Conservation (phyloP, 352 stramenopile genomes). For the Globisporangium canariense region DNA sequence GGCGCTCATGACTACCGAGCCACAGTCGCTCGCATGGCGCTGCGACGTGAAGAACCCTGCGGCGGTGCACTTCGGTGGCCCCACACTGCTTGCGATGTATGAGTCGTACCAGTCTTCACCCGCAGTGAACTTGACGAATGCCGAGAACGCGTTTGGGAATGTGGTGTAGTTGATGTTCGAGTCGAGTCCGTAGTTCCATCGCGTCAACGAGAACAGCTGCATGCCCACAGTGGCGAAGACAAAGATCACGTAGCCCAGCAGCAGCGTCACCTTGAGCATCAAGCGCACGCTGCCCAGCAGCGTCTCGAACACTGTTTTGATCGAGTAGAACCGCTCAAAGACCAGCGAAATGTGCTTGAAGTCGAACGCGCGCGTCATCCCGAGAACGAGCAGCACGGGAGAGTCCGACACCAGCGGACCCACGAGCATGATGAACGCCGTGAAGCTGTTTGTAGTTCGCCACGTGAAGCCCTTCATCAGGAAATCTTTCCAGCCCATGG, state of each 20-base stretch:
- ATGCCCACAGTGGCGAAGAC: conserved; percentile 81
- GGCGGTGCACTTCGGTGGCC: conserved; percentile 52
- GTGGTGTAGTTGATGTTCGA: conserved; percentile 73
- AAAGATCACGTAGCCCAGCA: conserved; percentile 79
- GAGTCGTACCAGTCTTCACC: conserved; percentile 85
- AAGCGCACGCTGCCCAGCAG: conserved; percentile 60
- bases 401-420: conserved; percentile 59
- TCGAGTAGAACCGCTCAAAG: conserved; percentile 59
- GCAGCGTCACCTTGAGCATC: conserved; percentile 75
- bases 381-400: conserved; percentile 64
- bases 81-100: conserved; percentile 65
- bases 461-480: conserved; percentile 84
- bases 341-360: conserved; percentile 83
- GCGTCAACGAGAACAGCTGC: conserved; percentile 78
- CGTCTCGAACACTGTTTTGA: conserved; percentile 75
- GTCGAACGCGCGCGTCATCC: conserved; percentile 76
- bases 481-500: conserved; percentile 77
- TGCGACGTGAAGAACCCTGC: conserved; percentile 26
- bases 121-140: conserved; percentile 81
- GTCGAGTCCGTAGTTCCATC: conserved; percentile 73
- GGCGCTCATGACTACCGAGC: conserved; percentile 52
- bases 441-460: conserved; percentile 69
- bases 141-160: conserved; percentile 65
- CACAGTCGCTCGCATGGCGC: conserved; percentile 57
- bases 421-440: conserved; percentile 75